Evolutionary conservation across 2,329 filamentous ascomycete species (phyloP).

Genomic region (Beauveria pseudobassiana): DNA sequence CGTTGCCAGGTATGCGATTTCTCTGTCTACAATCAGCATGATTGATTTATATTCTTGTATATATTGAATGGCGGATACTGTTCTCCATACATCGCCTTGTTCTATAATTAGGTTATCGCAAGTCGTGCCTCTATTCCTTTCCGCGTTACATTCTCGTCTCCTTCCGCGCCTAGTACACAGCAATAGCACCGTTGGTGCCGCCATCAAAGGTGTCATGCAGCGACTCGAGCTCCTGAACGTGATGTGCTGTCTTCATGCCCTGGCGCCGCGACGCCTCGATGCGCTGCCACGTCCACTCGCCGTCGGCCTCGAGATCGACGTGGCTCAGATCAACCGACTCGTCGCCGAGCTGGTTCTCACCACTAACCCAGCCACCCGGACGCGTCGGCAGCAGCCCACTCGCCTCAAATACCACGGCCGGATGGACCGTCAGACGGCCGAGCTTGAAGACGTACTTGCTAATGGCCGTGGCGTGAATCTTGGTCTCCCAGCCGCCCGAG

Average conservation of each 20-base stretch:
- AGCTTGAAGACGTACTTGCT: slow-evolving; percentile 81
- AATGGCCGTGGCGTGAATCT: slow-evolving; percentile 63
- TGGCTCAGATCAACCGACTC: slow-evolving; percentile 30
- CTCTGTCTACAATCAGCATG: not conserved
- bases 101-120: not conserved
- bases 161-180: slow-evolving; percentile 37
- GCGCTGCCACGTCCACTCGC: slow-evolving; percentile 50
- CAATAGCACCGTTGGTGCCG: slow-evolving; percentile 44
- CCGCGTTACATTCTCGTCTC: not conserved
- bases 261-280: slow-evolving; percentile 47
- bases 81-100: not conserved
- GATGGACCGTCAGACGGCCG: slow-evolving; percentile 75
- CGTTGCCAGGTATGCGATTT: not conserved
- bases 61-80: not conserved
- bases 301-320: slow-evolving; percentile 26
- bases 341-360: slow-evolving; percentile 34
- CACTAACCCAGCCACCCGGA: slow-evolving; percentile 56
- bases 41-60: not conserved
- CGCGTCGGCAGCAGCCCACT: slow-evolving; percentile 67
- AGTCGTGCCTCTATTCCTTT: not conserved
- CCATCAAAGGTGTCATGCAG: slow-evolving; percentile 46
- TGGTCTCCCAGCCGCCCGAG: slow-evolving; percentile 47
- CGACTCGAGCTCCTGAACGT: slow-evolving; percentile 51
- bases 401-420: slow-evolving; percentile 64
- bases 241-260: slow-evolving; percentile 46